Evolutionary conservation across 1,284 basidiomycete species (phyloP), one percentile per base, ranked within the genome.

Genomic region (Moniliophthora roreri): DNA sequence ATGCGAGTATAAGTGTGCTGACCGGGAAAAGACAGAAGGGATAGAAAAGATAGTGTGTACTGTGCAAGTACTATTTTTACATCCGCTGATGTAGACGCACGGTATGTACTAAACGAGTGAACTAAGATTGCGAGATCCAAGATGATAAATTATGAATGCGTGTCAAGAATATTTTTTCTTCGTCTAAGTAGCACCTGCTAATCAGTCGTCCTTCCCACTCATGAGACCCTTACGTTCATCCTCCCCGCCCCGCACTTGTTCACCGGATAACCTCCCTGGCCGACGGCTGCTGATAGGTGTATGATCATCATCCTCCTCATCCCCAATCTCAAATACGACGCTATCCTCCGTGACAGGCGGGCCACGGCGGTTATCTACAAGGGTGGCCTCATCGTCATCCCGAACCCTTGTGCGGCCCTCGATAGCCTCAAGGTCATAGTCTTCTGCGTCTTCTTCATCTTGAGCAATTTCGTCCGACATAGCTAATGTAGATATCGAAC

Each of bases 311-410:
- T 87, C 85, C 52, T 94, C 91, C 62, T 93, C 92, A 54, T 95
- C 93, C 2, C 91, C 91, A 60, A 96, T 95, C 66, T 95, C 92
- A 64, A 97, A 97, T 7, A 96, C 93, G 26, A 95, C 89, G 28
- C 85, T 77, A 58, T 92, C 89, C 38, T 88, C 86, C 3, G 78
- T 72, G 13, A 81, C 63, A 21, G 73, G 75, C 13, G 76, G 71
- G 51, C 79, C 75, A 50, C 76, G 72, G 58, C 73, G 68, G 58
- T 76, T 67, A 48, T 82, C 84, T 37, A 87, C 84, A n/a, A 88
- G 78, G 5, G 85, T 87, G 1, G 79, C 79, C 26, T 84, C 80
- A 53, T 84, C 84, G 58, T 87, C 85, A 28, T 83, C 80, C 37
- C 78, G 75, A 5, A 70, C 69, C 53, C 70, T 66, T 21, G 76